These are phyloP conservation scores for Kluyveromyces aestuarii DNA, from an alignment of 805 yeast species.

Conservation along the genomic window DNA sequence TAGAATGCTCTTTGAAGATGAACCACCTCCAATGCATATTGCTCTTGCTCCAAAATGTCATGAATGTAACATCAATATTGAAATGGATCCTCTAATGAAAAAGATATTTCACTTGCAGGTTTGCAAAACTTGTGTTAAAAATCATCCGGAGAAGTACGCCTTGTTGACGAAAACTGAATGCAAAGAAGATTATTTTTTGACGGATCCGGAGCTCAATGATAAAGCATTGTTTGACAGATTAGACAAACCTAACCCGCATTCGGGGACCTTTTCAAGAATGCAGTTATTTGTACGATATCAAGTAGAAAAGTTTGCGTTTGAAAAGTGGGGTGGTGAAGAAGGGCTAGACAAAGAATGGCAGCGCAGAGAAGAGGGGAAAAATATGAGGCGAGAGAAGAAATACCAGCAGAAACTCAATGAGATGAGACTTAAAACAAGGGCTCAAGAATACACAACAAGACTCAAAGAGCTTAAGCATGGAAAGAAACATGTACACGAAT, in stretches of 20 bases:
- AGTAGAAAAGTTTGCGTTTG: constrained; percentile 86
- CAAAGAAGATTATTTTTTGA: constrained; percentile 79
- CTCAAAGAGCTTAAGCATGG: constrained; percentile 51
- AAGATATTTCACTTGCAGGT: constrained; percentile 67
- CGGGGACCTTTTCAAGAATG: constrained; percentile 82
- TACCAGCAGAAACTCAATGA: constrained; percentile 72
- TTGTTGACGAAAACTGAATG: constrained; percentile 92
- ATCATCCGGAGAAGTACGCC: constrained; percentile 79
- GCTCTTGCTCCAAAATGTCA: constrained; percentile 70
- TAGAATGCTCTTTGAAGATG: constrained; percentile 42
- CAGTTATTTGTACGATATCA: constrained; percentile 83
- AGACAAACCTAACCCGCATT: constrained; percentile 92
- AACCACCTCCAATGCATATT: constrained; percentile 66
- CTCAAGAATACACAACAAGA: constrained; percentile 76
- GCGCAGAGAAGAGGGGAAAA: constrained; percentile 61
- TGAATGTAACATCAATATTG: constrained; percentile 69
- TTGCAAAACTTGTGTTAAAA: constrained; percentile 68
- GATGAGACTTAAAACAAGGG: constrained; percentile 87
- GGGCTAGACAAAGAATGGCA: constrained; percentile 91
- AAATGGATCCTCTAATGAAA: constrained; percentile 63
- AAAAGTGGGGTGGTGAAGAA: constrained; percentile 90
- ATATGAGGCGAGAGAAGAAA: constrained; percentile 66
- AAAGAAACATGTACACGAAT: constrained; percentile 63
- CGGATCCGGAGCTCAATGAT: constrained; percentile 89
- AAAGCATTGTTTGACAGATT: constrained; percentile 55